Percentiles rank a stretch among this genome's conserved stretches.
Evolutionary conservation across 1,284 basidiomycete genomes (phyloP).

Genomic region (Cystobasidiaceae sp.): DNA sequence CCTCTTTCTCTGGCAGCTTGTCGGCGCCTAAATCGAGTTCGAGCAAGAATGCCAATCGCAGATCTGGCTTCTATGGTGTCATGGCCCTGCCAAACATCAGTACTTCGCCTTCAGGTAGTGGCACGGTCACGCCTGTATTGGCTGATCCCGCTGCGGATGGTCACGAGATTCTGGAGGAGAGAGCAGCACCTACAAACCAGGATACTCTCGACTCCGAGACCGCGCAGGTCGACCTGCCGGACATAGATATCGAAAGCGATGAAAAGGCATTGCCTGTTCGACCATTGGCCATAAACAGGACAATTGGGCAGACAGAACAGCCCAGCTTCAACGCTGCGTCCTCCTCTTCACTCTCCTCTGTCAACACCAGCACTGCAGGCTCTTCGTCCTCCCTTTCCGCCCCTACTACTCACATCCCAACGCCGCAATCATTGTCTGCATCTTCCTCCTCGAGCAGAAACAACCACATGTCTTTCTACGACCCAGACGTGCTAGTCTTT

Average conservation of each 20-base stretch:
- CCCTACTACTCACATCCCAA: not conserved
- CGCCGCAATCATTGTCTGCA: conserved; percentile 12
- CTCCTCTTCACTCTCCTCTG: conserved; percentile 8
- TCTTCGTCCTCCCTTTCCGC: conserved; percentile 9
- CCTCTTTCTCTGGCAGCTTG: not conserved
- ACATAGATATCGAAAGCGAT: not conserved
- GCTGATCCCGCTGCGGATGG: not conserved
- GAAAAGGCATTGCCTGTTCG: conserved; percentile 3
- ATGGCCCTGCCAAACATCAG: not conserved
- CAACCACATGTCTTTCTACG: conserved; percentile 58
- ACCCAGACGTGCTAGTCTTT: conserved; percentile 62
- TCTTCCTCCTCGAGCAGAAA: not conserved
- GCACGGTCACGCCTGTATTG: not conserved
- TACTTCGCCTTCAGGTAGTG: not conserved
- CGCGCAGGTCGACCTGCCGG: not conserved
- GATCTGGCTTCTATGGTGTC: conserved; percentile 42
- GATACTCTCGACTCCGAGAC: not conserved
- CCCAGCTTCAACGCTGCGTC: not conserved
- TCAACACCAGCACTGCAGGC: conserved; percentile 2
- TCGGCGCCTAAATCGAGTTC: conserved; percentile 20
- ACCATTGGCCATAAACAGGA: conserved; percentile 2
- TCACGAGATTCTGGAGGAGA: not conserved
- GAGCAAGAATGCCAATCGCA: conserved; percentile 33
- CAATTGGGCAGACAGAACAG: not conserved
- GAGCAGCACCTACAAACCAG: too few species aligned